A percentile compares a stretch with the other conserved stretches of the same genome.
Conservation (phyloP, 306 rosid species). For the Gastrolobium bilobum region DNA sequence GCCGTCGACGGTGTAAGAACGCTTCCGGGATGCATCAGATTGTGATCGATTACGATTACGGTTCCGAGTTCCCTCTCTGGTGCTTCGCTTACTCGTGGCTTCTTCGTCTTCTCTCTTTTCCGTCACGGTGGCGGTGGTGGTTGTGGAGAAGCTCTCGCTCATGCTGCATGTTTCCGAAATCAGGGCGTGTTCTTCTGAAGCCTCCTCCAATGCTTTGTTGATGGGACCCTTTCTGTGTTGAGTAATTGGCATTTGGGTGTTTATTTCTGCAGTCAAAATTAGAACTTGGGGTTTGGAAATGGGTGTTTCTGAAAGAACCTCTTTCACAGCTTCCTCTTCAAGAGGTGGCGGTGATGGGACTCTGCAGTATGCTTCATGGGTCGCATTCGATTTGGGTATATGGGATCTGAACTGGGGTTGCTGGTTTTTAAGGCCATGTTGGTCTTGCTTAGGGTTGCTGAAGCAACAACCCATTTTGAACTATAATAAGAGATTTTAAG, state of each 20-base stretch:
- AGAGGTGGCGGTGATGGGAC: constrained; percentile 41
- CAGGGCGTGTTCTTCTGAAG: constrained; percentile 64
- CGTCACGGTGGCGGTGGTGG: constrained; percentile 59
- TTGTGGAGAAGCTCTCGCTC: constrained; percentile 72
- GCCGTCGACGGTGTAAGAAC: constrained; percentile 58
- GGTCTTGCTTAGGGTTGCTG: constrained; percentile 51
- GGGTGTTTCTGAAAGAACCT: constrained; percentile 89
- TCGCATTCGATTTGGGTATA: constrained; percentile 40
- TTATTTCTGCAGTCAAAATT: constrained; percentile 17
- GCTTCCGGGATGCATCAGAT: constrained; percentile 55
- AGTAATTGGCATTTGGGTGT: constrained; percentile 49
- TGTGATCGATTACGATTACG: constrained; percentile 42
- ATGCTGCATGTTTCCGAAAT: constrained; percentile 65
- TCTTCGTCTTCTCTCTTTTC: constrained; percentile 84
- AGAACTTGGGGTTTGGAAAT: constrained; percentile 60
- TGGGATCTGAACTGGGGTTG: constrained; percentile 40
- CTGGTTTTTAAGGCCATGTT: constrained; percentile 40
- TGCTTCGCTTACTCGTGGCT: constrained; percentile 69
- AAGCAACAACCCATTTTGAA: constrained; percentile 88
- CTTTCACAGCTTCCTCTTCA: constrained; percentile 89
- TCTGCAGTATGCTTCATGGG: constrained; percentile 45
- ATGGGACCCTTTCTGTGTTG: constrained; percentile 27
- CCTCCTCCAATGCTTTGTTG: constrained; percentile 23
- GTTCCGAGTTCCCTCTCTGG: constrained; percentile 56
- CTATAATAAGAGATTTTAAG: constrained; percentile 19